phyloP scores from a whole-genome alignment of 73 alveolate genomes.

The Paramecium octaurelia region DNA sequence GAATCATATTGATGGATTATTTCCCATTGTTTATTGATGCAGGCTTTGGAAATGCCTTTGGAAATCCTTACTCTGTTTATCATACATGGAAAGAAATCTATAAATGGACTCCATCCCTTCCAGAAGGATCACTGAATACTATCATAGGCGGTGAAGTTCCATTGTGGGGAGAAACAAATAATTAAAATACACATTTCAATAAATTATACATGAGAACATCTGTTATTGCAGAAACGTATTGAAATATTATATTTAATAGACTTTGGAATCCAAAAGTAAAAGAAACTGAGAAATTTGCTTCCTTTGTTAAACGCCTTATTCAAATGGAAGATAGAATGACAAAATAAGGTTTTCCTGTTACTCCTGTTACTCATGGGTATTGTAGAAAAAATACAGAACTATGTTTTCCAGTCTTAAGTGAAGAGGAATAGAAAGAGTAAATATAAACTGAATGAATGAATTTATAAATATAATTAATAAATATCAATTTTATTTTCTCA shows the following conservation, averaged over 20 bases:
- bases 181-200: constrained; percentile 1
- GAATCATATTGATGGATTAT: background rate
- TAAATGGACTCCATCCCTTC: constrained; percentile 15
- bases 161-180: constrained; percentile 55
- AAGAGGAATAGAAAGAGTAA: background rate
- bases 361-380: background rate
- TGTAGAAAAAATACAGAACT: background rate
- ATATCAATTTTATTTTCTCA: background rate
- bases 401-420: background rate
- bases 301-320: background rate
- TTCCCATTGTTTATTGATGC: constrained; percentile 32
- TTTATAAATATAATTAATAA: background rate
- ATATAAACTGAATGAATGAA: background rate
- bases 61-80: background rate
- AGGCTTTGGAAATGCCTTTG: constrained; percentile 50
- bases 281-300: background rate
- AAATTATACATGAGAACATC: constrained; percentile 11
- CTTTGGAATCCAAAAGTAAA: constrained; percentile 10
- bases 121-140: background rate
- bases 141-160: constrained; percentile 40
- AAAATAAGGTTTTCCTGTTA: background rate
- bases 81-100: constrained; percentile 23
- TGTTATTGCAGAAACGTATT: constrained; percentile 5
- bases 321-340: background rate
- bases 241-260: background rate